Base-by-base conservation (phyloP, 2,329 filamentous ascomycete species). In the Rutstroemia sp. region DNA sequence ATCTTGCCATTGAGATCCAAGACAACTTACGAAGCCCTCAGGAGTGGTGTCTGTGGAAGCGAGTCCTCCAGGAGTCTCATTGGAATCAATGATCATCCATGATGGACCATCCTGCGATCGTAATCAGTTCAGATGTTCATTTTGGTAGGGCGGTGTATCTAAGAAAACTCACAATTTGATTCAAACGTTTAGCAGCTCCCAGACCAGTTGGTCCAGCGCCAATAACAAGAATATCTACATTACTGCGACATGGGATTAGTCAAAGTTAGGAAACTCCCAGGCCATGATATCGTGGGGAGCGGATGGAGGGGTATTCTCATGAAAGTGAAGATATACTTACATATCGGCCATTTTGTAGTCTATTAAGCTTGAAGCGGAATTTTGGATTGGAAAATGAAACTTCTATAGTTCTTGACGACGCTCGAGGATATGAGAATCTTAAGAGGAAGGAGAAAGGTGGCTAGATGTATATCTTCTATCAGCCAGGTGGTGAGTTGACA, bases 151-250 rank as follows among this genome's bases (percentile, higher is more conserved):
- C 63, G 59, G 62, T 63, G 58, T 55, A 45, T 23, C 30, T 52
- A 42, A n/a, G 54, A 12, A 60, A 56, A 54, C 62, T 61, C 58
- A 97, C 94, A 71, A 96, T 86, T 77, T 99, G 94, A 76, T 97
- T 88, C 65, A 99, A 83, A 72, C 94, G 90, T 81, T 99, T 99
- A 68, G 94, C 94, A 72, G 94, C 94, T 80, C 94, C 94, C 67
- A 97, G 84, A 76, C 94, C 94, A 71, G 94, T 97, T 68, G 94
- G 94, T 71, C 94, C 94, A 76, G 92, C 92, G 71, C 94, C 94
- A 78, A 97, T 96, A 75, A 99, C 86, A 72, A 99, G 90, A 67
- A 99, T 88, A 77, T 99, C 94, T 73, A 97, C 90, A 70, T 90
- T 86, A 74, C 91, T 74, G 14, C 50, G 67, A 30, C 51, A 10